Base-by-base conservation (phyloP, 306 rosid genomes). In the Rosa persica region DNA sequence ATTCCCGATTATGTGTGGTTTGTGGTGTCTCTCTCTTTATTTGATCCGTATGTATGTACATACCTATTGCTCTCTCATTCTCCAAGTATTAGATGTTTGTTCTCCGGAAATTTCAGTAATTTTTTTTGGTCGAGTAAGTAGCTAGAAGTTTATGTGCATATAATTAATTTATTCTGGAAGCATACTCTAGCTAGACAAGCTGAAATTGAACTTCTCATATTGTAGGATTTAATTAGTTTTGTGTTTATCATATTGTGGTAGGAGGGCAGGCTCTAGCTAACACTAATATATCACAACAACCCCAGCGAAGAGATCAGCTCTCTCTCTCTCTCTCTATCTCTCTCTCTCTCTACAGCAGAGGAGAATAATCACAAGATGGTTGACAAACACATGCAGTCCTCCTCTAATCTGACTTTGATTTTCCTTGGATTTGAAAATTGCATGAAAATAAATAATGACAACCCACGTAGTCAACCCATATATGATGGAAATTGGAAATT, bases 371-470 rank as follows among this genome's bases (percentile, higher is more conserved):
- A 43, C 11, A 43, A 5, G n/a, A 19, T 16, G 42, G 54, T 51
- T 77, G 74, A 67, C 74, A 6, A 67, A 51, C 5, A 15, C 19
- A 67, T 30, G 52, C n/a, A 36, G 1, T 70, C 58, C 40, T 48
- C 43, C 8, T 15, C 40, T 39, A 49, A 23, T 12, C 38, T 39
- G 80, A 49, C 80, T 77, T 51, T 39, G 51, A 67, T 34, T 49
- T 34, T 65, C 67, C 38, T 8, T 16, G 44, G 23, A 19, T 65
- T 17, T 17, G 23, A 3, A 20, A 30, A 36, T 0, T 17, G 47
- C 25, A 66, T 38, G 70, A 65, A 16, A 3, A 6, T 65, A 38
- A 34, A 66, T 60, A 60, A 8, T 17, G 60, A 75, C 46, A 11
- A 12, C 66, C 34, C 52, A 57, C 48, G 38, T 47, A 8, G 61